A percentile compares a stretch with the other conserved stretches of the same genome.
These are phyloP conservation scores for Oryza officinalis DNA, from an alignment of 176 grass and related monocot genomes.

Conservation along the genomic window DNA sequence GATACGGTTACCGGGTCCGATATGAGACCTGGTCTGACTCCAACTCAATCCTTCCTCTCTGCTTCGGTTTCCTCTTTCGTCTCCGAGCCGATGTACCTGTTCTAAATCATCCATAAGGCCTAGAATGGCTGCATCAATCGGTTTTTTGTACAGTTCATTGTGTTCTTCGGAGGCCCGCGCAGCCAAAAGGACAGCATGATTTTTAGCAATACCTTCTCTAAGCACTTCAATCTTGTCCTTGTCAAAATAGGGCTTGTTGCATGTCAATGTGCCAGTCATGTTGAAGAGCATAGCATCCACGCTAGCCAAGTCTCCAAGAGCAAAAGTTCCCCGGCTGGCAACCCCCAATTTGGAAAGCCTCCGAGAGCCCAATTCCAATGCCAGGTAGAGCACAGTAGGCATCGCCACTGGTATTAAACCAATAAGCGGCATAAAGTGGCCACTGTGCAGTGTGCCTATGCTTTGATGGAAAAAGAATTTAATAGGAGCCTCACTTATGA, in stretches of 20 bases:
- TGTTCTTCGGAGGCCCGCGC: neutral
- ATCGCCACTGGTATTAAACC: conserved; percentile 7
- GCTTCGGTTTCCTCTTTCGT: no score
- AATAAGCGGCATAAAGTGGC: conserved; percentile 10
- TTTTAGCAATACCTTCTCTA: neutral
- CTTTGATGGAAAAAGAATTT: neutral
- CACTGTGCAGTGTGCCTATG: neutral
- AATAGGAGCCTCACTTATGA: neutral
- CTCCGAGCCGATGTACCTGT: no score
- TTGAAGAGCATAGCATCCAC: conserved; percentile 18
- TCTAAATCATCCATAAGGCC: neutral
- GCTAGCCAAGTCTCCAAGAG: conserved; percentile 17
- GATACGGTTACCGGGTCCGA: no score
- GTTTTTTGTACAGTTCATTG: conserved; percentile 21
- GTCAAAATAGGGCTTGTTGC: conserved; percentile 21
- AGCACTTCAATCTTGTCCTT: conserved; percentile 9
- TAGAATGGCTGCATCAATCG: conserved; percentile 27
- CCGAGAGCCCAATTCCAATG: no score
- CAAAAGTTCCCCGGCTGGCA: conserved; percentile 8
- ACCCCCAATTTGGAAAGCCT: conserved; percentile 15
- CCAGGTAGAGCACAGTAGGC: conserved; percentile 12
- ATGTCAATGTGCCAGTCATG: conserved; percentile 22
- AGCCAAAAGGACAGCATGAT: conserved; percentile 21
- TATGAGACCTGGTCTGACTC: no score
- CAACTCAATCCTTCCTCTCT: no score